Base-by-base conservation (phyloP, 352 stramenopile genomes). In the Phytophthora pini region DNA sequence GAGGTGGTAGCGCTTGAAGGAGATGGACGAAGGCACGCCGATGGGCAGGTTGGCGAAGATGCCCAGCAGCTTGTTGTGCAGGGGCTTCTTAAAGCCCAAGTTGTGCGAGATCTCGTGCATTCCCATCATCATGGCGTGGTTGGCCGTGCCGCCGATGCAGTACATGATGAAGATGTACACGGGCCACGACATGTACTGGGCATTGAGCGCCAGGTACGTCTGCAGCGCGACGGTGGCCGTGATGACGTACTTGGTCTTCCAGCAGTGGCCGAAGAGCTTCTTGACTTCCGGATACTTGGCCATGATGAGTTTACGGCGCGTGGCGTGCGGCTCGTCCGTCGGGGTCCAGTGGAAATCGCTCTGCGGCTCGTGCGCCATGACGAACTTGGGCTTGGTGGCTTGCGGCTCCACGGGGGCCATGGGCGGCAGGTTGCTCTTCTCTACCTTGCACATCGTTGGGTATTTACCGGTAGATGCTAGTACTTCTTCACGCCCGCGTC, bases 51-150 rank as follows among this genome's bases (percentile, higher is more conserved):
- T 99, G 8, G 93, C 89, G 36, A 99, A 66, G 57, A 99, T 93
- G 15, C 80, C 89, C 11, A 98, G 75, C 17, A 97, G 50, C 54
- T 90, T 81, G 79, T 99, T 99, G 65, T 87, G 73, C 17, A 92
- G 40, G 1, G 92, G 81, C 45, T 82, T 92, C 73, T 98, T 97
- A 70, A 97, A 98, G n/a, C 88, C 92, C 47, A 99, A 72, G 75
- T 98, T 98, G 85, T 99, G 97, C 4, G 88, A 90, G 32, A 98
- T 70, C 70, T 99, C 97, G 79, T 99, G 97, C 76, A 98, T 98
- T 11, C 83, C 93, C 58, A 99, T 84, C 70, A 95, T 98, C 72
- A 99, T 93, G 60, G 81, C 89, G 77, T 99, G 97, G 74, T 98
- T 98, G 59, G 90, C 81, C 29, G 92, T 97, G 58, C 92, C 97